Evolutionary conservation across 2,329 filamentous ascomycete genomes (phyloP).

Genomic region (Talaromyces pinophilus): DNA sequence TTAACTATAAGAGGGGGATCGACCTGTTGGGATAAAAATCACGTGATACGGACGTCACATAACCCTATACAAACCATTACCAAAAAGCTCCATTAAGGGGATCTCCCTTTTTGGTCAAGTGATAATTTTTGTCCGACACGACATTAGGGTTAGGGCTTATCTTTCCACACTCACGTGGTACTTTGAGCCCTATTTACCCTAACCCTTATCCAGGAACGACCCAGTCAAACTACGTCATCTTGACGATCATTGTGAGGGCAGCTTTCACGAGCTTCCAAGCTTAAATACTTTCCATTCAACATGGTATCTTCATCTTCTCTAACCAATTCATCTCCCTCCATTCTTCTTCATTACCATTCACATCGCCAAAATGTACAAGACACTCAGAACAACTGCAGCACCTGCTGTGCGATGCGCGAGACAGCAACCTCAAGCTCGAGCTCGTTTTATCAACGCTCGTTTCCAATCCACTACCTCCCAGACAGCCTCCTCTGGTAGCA

Average conservation of each 20-base stretch:
- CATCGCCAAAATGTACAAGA: not conserved
- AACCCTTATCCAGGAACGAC: not conserved
- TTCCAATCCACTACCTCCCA: slow-evolving; percentile 2
- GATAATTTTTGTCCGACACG: too few relatives aligned
- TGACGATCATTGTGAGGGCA: not conserved
- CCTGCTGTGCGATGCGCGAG: slow-evolving; percentile 4
- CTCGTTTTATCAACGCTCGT: slow-evolving; percentile 1
- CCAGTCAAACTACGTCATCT: not conserved
- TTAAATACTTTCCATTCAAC: not conserved
- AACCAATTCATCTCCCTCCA: not conserved
- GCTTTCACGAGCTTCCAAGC: slow-evolving; percentile 1
- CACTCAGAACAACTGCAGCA: not conserved
- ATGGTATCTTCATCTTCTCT: not conserved
- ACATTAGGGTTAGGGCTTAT: slow-evolving; percentile 1
- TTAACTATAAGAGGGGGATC: not conserved
- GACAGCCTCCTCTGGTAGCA: not conserved
- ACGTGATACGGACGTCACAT: too few relatives aligned
- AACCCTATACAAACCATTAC: too few relatives aligned
- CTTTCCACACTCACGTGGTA: not conserved
- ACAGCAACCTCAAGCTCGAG: slow-evolving; percentile 5
- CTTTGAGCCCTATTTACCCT: not conserved
- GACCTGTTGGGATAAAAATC: too few relatives aligned
- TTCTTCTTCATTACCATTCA: not conserved
- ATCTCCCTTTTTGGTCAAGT: too few relatives aligned
- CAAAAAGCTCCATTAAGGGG: too few relatives aligned